These are phyloP conservation scores for Colletotrichum sp. DNA, from an alignment of 2,329 filamentous ascomycete species.

Conservation along the genomic window DNA sequence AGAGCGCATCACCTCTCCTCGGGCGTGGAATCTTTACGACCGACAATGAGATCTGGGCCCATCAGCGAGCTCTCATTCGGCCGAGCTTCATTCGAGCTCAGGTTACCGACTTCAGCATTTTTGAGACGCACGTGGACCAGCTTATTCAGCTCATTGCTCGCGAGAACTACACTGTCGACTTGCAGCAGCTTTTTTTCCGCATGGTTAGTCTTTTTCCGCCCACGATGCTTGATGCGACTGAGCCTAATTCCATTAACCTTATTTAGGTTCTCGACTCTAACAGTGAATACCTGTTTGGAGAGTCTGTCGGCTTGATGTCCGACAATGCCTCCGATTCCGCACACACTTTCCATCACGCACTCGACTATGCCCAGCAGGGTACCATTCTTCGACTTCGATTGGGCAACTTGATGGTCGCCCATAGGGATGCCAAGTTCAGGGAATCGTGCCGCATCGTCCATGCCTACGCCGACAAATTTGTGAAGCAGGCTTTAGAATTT, in stretches of 20 bases:
- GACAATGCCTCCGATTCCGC: slow-evolving; percentile 12
- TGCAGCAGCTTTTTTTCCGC: slow-evolving; percentile 60
- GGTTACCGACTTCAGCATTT: slow-evolving; percentile 28
- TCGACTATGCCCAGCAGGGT: slow-evolving; percentile 34
- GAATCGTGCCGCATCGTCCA: not conserved
- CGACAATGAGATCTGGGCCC: slow-evolving; percentile 51
- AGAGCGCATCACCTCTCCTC: slow-evolving; percentile 37
- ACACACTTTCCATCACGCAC: slow-evolving; percentile 33
- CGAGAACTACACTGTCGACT: slow-evolving; percentile 39
- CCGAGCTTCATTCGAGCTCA: slow-evolving; percentile 37
- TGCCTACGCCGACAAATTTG: slow-evolving; percentile 5
- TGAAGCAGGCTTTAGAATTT: slow-evolving; percentile 68
- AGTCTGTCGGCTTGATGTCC: slow-evolving; percentile 34
- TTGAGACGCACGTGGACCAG: slow-evolving; percentile 28
- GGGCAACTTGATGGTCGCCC: slow-evolving; percentile 22
- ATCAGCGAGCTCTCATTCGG: slow-evolving; percentile 41
- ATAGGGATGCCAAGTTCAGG: slow-evolving; percentile 21
- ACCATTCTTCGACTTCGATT: slow-evolving; percentile 26
- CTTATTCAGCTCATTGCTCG: slow-evolving; percentile 31
- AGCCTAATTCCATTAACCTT: not conserved
- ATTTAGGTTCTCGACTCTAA: slow-evolving; percentile 42
- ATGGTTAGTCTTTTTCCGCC: not conserved
- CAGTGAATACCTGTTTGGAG: slow-evolving; percentile 63
- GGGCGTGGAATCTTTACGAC: slow-evolving; percentile 48
- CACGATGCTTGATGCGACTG: not conserved